Percentiles rank a stretch among this genome's conserved stretches.
phyloP scores from a whole-genome alignment of 1,284 basidiomycete genomes.

The Pyrrhoderma noxium region DNA sequence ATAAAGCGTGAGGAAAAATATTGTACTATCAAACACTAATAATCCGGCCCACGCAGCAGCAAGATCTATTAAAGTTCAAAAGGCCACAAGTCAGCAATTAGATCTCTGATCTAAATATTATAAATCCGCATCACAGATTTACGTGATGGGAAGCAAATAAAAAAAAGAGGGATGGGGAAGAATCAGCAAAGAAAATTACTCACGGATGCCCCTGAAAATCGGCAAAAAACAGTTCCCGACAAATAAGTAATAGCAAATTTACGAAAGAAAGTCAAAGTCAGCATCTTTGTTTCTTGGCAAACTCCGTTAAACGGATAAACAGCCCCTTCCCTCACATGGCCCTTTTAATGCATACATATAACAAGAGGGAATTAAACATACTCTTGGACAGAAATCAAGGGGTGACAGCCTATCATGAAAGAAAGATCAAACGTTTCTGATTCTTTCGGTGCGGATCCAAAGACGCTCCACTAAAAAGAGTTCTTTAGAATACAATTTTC shows the following conservation, averaged over 20 bases:
- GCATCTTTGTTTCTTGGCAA: not conserved
- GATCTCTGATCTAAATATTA: not conserved
- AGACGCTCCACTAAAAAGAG: constrained; percentile 10
- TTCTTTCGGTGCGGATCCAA: not conserved
- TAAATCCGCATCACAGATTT: no score
- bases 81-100: not conserved
- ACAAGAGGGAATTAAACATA: not conserved
- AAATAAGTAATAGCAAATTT: not conserved
- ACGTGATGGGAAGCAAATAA: not conserved
- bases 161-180: not conserved
- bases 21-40: constrained; percentile 33
- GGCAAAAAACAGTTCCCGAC: not conserved
- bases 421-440: constrained; percentile 3
- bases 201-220: constrained; percentile 4
- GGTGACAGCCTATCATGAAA: constrained; percentile 12
- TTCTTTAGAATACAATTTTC: no score
- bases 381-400: constrained; percentile 7
- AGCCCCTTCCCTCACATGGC: no score
- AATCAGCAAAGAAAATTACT: not conserved
- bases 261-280: not conserved
- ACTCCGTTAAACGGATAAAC: not conserved
- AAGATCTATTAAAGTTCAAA: constrained; percentile 23
- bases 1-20: constrained; percentile 37
- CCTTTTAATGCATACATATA: not conserved
- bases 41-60: constrained; percentile 32